phyloP scores from a whole-genome alignment of 2,329 filamentous ascomycete genomes.

The Alternaria triticimaculans region DNA sequence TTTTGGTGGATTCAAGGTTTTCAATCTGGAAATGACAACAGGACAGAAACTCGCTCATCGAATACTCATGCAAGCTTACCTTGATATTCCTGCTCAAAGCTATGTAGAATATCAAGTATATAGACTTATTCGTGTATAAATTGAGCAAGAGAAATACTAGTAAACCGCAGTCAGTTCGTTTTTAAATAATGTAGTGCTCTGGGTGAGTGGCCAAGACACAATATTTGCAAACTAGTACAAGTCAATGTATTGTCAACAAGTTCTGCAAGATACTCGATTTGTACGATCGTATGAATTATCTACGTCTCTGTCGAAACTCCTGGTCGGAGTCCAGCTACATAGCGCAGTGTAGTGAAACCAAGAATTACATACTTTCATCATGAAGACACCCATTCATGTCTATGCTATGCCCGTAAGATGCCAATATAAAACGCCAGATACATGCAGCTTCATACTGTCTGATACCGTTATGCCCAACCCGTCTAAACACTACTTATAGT shows the following conservation, averaged over 20 bases:
- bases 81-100: fast-evolving
- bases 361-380: neutral
- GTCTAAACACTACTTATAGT: slow-evolving; percentile 4
- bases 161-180: neutral
- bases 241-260: neutral
- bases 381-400: neutral
- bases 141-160: neutral
- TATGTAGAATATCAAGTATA: neutral
- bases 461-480: neutral
- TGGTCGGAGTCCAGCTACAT: neutral
- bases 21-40: neutral
- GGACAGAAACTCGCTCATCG: neutral
- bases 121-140: fast-evolving
- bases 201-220: fast-evolving
- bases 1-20: neutral
- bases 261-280: too few species aligned
- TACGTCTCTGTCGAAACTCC: neutral
- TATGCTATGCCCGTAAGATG: neutral
- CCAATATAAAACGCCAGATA: neutral
- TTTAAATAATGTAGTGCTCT: neutral
- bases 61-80: fast-evolving
- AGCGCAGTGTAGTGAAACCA: neutral
- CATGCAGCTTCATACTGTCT: neutral
- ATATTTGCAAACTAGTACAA: neutral
- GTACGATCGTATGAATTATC: neutral